Evolutionary conservation across 2,329 filamentous ascomycete genomes (phyloP), one percentile per base, ranked within the genome.

Genomic region (Microsporum ferrugineum): DNA sequence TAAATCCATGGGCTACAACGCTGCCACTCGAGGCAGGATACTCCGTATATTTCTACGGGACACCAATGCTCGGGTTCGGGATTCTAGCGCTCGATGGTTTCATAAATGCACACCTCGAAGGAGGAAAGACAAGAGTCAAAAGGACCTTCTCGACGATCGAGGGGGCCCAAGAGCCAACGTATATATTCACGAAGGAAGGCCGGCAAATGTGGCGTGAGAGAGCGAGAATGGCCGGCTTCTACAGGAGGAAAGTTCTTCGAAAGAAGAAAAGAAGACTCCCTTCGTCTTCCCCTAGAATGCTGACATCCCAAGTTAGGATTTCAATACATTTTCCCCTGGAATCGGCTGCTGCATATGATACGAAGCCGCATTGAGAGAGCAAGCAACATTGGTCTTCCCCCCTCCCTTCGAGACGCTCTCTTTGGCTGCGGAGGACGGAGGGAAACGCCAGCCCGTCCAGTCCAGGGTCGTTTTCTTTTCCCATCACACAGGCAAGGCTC

Each of bases 111-210:
- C 8, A 14, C 45, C 31, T 12, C 6, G 3, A 12, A 29, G 27
- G 27, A 51, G 8, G n/a, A 31, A 23, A 55, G 31, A 55, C n/a
- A 43, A 43, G 39, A 43, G 39, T n/a, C 39, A n/a, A 43, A 43
- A 36, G 33, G 31, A 36, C 10, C 12, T n/a, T 2, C 43, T 17
- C 43, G 51, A 55, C 51, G 51, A 55, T 55, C 51, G 14, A 31
- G 45, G 51, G n/a, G 51, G 51, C 51, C 51, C 51, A 55, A 55
- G 51, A 55, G 51, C 51, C 31, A 55, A 8, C 31, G 33, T 34
- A 34, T 36, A 33, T 34, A 34, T 33, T 53, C 27, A 3, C 33
- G 31, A 34, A 31, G 12, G 23, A 17, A 23, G 31, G 2, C 51
- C 7, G 51, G 23, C 33, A 23, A 23, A n/a, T 55, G 51, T 36